phyloP scores from a whole-genome alignment of 192 early-diverging fungal species.

The Phlyctochytrium planicorne region DNA sequence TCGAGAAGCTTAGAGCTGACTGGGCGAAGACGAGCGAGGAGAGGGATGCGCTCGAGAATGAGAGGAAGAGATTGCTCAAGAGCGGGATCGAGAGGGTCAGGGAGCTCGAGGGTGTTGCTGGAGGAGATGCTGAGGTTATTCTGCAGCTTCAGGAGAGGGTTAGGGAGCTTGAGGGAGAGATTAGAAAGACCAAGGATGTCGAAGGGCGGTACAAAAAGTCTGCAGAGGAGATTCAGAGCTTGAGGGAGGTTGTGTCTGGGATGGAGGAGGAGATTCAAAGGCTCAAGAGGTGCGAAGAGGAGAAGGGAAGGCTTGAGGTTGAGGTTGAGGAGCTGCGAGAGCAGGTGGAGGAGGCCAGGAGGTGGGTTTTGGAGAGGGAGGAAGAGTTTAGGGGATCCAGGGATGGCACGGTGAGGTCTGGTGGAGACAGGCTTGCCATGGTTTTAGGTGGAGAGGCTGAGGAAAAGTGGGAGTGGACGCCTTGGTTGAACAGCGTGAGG shows the following conservation, averaged over 20 bases:
- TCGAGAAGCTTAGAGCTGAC: constrained; percentile 37
- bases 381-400: background rate
- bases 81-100: constrained; percentile 10
- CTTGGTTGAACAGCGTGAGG: constrained; percentile 36
- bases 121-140: constrained; percentile 20
- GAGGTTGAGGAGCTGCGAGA: constrained; percentile 30
- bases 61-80: constrained; percentile 21
- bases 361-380: constrained; percentile 4
- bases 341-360: constrained; percentile 38
- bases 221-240: constrained; percentile 18
- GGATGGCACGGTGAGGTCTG: background rate
- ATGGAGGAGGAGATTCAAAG: too few species aligned
- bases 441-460: constrained; percentile 9
- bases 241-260: constrained; percentile 33
- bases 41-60: constrained; percentile 25
- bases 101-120: constrained; percentile 12
- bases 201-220: constrained; percentile 6
- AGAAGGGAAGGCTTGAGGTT: constrained; percentile 1
- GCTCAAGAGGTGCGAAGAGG: constrained; percentile 6
- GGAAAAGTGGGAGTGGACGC: constrained; percentile 38
- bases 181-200: constrained; percentile 11
- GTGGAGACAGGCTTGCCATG: background rate
- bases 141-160: background rate
- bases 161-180: background rate
- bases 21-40: constrained; percentile 9